A percentile compares a stretch with the other conserved stretches of the same genome.
phyloP scores from a whole-genome alignment of 768 basidiomycete genomes.

The Lactarius pseudohatsudake region DNA sequence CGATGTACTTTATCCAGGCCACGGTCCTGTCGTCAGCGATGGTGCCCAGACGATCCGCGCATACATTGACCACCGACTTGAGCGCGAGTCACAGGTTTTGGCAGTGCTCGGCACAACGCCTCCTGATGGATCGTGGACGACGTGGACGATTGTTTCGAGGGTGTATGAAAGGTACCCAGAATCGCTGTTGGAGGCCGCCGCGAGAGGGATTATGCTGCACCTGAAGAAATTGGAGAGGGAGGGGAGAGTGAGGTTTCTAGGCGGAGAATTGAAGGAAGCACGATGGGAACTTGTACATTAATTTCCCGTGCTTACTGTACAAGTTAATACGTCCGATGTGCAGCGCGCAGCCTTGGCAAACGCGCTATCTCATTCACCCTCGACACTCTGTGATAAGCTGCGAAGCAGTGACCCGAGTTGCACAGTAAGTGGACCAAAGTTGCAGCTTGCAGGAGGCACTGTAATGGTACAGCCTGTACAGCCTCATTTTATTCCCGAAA shows the following conservation, averaged over 20 bases:
- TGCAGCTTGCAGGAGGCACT: not conserved
- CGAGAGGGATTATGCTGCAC: slow-evolving; percentile 67
- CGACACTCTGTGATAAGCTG: not conserved
- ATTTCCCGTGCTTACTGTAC: not conserved
- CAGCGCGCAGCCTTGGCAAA: not conserved
- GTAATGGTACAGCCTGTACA: not conserved
- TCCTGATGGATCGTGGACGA: slow-evolving; percentile 49
- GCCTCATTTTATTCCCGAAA: not conserved
- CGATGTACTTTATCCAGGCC: slow-evolving; percentile 76
- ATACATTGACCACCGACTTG: slow-evolving; percentile 80
- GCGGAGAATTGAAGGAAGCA: slow-evolving; percentile 52
- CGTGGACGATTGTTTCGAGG: slow-evolving; percentile 59
- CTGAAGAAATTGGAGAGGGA: slow-evolving; percentile 71
- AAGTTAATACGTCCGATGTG: not conserved
- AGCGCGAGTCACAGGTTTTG: slow-evolving; percentile 80
- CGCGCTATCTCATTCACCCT: not conserved
- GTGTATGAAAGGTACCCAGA: slow-evolving; percentile 76
- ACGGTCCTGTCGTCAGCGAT: slow-evolving; percentile 74
- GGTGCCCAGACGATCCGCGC: slow-evolving; percentile 59
- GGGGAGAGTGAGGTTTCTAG: slow-evolving; percentile 49
- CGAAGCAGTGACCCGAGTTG: not conserved
- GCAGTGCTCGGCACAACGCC: slow-evolving; percentile 43
- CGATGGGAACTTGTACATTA: slow-evolving; percentile 44
- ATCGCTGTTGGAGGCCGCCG: slow-evolving; percentile 69
- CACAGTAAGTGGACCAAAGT: not conserved